These are phyloP conservation scores for Beauveria sp. DNA, from an alignment of 2,329 filamentous ascomycete species.

Conservation along the genomic window DNA sequence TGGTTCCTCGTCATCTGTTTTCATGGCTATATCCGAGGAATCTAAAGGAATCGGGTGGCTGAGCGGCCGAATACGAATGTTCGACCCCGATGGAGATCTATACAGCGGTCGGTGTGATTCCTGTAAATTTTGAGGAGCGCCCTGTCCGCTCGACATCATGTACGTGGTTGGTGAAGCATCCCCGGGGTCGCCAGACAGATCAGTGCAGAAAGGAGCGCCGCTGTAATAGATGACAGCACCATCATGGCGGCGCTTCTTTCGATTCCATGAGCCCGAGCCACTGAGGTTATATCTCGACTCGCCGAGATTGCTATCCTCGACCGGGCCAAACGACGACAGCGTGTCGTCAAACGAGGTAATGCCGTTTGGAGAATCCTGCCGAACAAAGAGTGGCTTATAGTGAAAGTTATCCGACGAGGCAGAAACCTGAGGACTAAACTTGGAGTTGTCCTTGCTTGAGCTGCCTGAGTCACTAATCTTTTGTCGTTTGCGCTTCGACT, in stretches of 20 bases:
- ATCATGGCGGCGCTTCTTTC: constrained; percentile 50
- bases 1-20: constrained; percentile 22
- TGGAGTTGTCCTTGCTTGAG: constrained; percentile 32
- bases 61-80: constrained; percentile 41
- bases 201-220: constrained; percentile 71
- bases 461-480: constrained; percentile 32
- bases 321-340: constrained; percentile 38
- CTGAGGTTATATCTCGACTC: constrained; percentile 40
- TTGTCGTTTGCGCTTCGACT: constrained; percentile 37
- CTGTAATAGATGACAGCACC: constrained; percentile 81
- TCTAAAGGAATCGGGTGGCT: constrained; percentile 21
- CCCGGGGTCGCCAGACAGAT: constrained; percentile 61
- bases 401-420: constrained; percentile 45
- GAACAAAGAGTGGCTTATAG: constrained; percentile 57
- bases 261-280: constrained; percentile 40
- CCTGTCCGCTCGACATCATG: constrained; percentile 38
- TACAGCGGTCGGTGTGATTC: constrained; percentile 20
- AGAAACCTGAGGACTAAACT: constrained; percentile 30
- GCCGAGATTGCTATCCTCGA: constrained; percentile 41
- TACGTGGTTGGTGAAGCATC: constrained; percentile 41
- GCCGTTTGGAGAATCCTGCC: constrained; percentile 38
- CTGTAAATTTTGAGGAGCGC: constrained; percentile 17
- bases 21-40: constrained; percentile 19
- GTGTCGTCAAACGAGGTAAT: constrained; percentile 42
- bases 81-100: constrained; percentile 45